Conservation (phyloP, 352 stramenopile species). For the Globisporangium canariense region DNA sequence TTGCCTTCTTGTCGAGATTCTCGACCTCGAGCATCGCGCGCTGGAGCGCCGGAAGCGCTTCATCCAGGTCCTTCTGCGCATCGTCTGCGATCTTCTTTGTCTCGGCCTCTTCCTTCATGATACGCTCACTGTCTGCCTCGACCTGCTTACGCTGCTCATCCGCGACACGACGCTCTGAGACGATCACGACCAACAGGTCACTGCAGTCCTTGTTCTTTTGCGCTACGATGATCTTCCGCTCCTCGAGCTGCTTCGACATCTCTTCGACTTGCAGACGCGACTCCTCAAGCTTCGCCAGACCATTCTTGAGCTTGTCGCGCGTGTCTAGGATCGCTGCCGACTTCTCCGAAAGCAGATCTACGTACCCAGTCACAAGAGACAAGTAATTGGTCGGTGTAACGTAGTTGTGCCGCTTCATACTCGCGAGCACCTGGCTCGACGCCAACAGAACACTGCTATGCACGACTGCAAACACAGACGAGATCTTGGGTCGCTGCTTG, state of each 20-base stretch:
- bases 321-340: constrained; percentile 68
- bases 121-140: constrained; percentile 91
- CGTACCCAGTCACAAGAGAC: constrained; percentile 91
- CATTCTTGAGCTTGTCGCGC: constrained; percentile 81
- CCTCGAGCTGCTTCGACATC: constrained; percentile 83
- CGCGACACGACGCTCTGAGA: constrained; percentile 90
- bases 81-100: constrained; percentile 94
- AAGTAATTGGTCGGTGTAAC: constrained; percentile 93
- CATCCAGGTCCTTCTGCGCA: constrained; percentile 92
- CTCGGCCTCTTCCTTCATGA: constrained; percentile 88
- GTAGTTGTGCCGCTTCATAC: constrained; percentile 93
- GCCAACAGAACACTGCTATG: constrained; percentile 85
- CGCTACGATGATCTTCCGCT: constrained; percentile 88
- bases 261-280: constrained; percentile 79
- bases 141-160: constrained; percentile 94
- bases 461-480: constrained; percentile 86
- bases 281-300: constrained; percentile 80
- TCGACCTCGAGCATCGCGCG: constrained; percentile 93
- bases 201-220: constrained; percentile 94
- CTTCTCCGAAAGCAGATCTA: constrained; percentile 77
- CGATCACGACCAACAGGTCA: constrained; percentile 93
- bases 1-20: constrained; percentile 93
- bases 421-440: constrained; percentile 77
- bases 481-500: constrained; percentile 77
- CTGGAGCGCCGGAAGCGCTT: constrained; percentile 92